A percentile compares a stretch with the other conserved stretches of the same genome.
Conservation (phyloP, 208 protist genomes). For the Leishmania mexicana region DNA sequence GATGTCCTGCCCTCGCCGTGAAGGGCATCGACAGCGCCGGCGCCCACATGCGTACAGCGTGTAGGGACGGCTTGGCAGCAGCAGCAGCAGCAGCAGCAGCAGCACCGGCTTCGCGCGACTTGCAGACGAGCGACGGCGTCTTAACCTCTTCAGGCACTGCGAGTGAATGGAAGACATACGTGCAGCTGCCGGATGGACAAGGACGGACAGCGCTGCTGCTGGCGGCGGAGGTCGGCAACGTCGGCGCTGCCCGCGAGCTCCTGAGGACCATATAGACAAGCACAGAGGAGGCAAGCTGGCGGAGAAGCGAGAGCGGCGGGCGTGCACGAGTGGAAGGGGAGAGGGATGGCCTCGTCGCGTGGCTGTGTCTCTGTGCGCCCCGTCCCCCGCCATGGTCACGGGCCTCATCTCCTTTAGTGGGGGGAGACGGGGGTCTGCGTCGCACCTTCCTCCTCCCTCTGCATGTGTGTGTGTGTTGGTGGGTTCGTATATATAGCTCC, state of each 20-base stretch:
- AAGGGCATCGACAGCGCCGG: neutral
- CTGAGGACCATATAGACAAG: conserved; percentile 7
- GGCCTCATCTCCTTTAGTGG: neutral
- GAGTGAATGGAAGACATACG: conserved; percentile 27
- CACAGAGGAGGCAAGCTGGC: no score
- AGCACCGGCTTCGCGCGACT: neutral
- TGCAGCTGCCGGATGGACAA: conserved; percentile 30
- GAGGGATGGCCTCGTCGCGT: neutral
- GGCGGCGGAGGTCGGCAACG: conserved; percentile 36
- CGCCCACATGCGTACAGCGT: neutral
- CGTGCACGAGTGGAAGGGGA: neutral
- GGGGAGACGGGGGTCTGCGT: neutral
- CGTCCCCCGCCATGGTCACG: neutral
- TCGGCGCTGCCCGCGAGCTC: conserved; percentile 35
- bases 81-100: neutral
- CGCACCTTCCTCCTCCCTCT: neutral
- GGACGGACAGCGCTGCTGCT: conserved; percentile 45
- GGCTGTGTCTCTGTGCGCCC: neutral
- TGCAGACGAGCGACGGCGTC: neutral
- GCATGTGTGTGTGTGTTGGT: neutral
- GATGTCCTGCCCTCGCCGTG: conserved; percentile 12
- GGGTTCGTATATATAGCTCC: neutral
- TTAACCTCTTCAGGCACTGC: neutral
- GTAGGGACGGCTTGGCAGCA: neutral
- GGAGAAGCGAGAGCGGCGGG: neutral